phyloP scores from a whole-genome alignment of 106 monocot genomes.

The Dendrobium nobile region DNA sequence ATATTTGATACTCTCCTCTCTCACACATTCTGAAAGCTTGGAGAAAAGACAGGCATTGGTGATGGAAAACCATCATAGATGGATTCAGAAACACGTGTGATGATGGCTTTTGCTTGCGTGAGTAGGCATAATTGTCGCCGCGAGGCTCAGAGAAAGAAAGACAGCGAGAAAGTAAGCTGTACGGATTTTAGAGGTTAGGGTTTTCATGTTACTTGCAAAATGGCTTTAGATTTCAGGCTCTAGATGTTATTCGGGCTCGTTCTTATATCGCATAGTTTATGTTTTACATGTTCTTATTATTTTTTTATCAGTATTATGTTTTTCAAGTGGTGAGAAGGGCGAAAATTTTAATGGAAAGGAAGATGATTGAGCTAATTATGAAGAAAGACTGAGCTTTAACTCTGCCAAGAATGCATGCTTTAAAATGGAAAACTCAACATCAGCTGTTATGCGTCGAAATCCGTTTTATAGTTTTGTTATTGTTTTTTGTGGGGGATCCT shows the following conservation, averaged over 20 bases:
- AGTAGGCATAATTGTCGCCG: background rate
- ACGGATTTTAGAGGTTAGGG: background rate
- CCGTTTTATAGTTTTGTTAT: too few species aligned
- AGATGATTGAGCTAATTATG: background rate
- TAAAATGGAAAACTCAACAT: background rate
- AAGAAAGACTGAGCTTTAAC: background rate
- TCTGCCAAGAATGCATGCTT: background rate
- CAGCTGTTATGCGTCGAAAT: too few species aligned
- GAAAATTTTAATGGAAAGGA: background rate
- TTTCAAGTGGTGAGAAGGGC: background rate
- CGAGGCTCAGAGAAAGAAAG: background rate
- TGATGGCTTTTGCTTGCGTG: background rate
- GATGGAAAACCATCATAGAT: background rate
- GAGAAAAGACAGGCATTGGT: background rate
- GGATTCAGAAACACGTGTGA: slow-evolving; percentile 3
- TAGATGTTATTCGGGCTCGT: too few species aligned
- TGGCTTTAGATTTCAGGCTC: background rate
- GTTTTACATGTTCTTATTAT: background rate
- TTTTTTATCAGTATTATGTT: background rate
- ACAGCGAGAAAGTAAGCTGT: background rate
- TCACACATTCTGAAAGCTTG: background rate
- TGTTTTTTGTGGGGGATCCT: too few species aligned
- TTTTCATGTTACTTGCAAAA: background rate
- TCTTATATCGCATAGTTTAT: too few species aligned
- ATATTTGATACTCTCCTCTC: background rate